Evolutionary conservation across 108 stramenopile species (phyloP), one percentile per base, ranked within the genome.

Genomic region (Conticribra weissflogii): DNA sequence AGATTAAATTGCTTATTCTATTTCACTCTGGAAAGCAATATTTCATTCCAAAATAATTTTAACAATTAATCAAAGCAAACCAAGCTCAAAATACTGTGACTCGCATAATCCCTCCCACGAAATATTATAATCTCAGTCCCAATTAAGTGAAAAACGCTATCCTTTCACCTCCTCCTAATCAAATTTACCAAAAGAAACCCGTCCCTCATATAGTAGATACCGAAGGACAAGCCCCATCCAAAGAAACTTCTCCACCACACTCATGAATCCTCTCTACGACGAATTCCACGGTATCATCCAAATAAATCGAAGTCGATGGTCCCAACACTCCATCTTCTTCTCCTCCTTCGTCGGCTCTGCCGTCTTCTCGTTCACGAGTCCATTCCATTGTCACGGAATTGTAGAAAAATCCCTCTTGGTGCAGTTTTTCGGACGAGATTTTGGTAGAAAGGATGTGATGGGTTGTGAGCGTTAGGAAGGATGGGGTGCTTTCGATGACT

Each of bases 261-360:
- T 79, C 78, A 59, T 66, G 78, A 50, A 79, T 72, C 47, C 65
- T 59, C 32, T 67, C 71, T 23, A 79, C 71, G 18, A 79, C 33
- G 55, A 79, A 79, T 57, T 79, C 78, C 36, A 79, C 78, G 47
- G 54, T 62, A 62, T 79, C 78, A 68, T 79, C 71, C 59, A 79
- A 68, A 52, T 72, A 79, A 67, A 79, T 79, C 21, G 70, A 72
- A 7, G 71, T 79, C 57, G 71, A 79, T 31, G 78, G 78, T 34
- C 70, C 78, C 54, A 78, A 48, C 30, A 58, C 64, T 25, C 56
- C 65, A 60, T 46, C 54, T 14, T 24, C 52, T 14, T 65, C 36
- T 22, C 53, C 31, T 49, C 36, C 41, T 32, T 51, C 19, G 22
- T 49, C 28, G 34, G 25, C 41, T 24, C 22, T n/a, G 18, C 9